Conservation (phyloP, 768 basidiomycete genomes). For the Psilocybe cubensis region DNA sequence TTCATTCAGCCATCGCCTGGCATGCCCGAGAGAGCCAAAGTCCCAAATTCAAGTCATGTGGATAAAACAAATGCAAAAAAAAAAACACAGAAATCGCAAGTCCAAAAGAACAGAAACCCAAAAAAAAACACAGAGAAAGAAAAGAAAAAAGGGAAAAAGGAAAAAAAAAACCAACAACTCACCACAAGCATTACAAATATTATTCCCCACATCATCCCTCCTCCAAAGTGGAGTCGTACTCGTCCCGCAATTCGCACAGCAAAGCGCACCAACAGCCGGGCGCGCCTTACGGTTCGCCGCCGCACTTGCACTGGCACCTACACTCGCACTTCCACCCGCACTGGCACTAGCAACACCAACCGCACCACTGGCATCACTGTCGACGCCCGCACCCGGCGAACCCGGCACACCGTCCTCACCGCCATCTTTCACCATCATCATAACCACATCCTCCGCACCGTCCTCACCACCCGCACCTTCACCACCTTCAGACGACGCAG, state of each 20-base stretch:
- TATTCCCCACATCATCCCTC: slow-evolving; percentile 88
- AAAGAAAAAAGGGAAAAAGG: slow-evolving; percentile 16
- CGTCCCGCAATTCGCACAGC: slow-evolving; percentile 89
- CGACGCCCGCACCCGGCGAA: slow-evolving; percentile 5
- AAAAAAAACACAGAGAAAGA: slow-evolving; percentile 1
- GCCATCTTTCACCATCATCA: slow-evolving; percentile 10
- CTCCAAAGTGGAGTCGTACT: slow-evolving; percentile 91
- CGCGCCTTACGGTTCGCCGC: slow-evolving; percentile 33
- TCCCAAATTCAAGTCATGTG: too few species aligned
- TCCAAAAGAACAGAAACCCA: background rate
- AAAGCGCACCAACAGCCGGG: slow-evolving; percentile 68
- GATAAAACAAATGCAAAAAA: slow-evolving; percentile 1
- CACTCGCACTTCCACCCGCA: slow-evolving; percentile 21
- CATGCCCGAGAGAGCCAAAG: too few species aligned
- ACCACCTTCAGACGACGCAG: slow-evolving; percentile 7
- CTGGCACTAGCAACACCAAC: slow-evolving; percentile 33
- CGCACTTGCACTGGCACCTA: slow-evolving; percentile 26
- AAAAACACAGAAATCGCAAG: background rate
- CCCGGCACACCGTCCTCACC: slow-evolving; percentile 1
- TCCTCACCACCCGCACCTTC: slow-evolving; percentile 19
- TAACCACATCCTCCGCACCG: slow-evolving; percentile 17
- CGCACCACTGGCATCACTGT: slow-evolving; percentile 25
- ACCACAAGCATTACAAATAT: slow-evolving; percentile 96
- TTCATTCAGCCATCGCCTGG: too few species aligned
- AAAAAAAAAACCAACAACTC: slow-evolving; percentile 42